phyloP scores from a whole-genome alignment of 441 rosid genomes.

The Pelargonium cotyledonis region DNA sequence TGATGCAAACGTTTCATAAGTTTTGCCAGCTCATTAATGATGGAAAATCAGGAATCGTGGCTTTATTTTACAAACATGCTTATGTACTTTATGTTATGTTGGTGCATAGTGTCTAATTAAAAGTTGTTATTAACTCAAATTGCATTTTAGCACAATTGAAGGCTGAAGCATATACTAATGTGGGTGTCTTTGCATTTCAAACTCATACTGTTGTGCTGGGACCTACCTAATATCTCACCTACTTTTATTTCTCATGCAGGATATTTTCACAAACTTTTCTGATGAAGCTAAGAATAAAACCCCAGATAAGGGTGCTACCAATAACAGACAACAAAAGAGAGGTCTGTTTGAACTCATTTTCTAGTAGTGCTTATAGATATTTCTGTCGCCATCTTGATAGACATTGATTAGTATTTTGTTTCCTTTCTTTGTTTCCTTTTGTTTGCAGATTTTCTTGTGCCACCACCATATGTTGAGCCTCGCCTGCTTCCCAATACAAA shows the following conservation, averaged over 20 bases:
- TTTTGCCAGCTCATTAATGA: neutral
- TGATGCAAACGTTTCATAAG: neutral
- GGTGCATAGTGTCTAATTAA: neutral
- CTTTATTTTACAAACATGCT: neutral
- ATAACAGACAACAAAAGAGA: slow-evolving; percentile 24
- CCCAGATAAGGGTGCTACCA: slow-evolving; percentile 19
- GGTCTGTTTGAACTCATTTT: slow-evolving; percentile 35
- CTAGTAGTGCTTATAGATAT: slow-evolving; percentile 11
- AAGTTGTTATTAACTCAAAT: neutral
- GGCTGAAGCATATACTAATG: neutral
- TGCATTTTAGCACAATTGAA: neutral
- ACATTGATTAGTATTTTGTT: neutral
- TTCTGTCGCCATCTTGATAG: slow-evolving; percentile 16
- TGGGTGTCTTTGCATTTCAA: neutral
- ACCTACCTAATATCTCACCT: slow-evolving; percentile 7
- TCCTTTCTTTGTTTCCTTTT: slow-evolving; percentile 2
- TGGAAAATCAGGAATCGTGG: neutral
- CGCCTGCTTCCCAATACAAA: slow-evolving; percentile 31
- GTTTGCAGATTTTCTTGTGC: slow-evolving; percentile 35
- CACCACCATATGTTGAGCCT: slow-evolving; percentile 27
- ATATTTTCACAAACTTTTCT: slow-evolving; percentile 23
- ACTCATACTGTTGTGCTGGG: neutral
- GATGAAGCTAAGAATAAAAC: slow-evolving; percentile 39
- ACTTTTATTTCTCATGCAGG: slow-evolving; percentile 33
- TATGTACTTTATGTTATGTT: neutral